These are phyloP conservation scores for Fragilariopsis cylindrus DNA, from an alignment of 108 stramenopile species.

Conservation along the genomic window DNA sequence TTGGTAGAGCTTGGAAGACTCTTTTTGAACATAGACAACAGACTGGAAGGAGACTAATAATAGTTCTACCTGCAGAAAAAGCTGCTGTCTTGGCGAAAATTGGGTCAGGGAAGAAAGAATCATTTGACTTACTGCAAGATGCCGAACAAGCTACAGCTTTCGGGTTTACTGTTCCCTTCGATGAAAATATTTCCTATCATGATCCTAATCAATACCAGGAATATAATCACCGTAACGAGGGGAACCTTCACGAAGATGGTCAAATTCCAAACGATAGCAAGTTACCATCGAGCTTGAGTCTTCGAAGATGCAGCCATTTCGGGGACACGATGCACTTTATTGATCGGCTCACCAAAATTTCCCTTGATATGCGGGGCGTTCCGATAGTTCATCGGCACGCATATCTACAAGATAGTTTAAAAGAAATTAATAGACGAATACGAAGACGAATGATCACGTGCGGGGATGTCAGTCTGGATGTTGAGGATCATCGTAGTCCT, in stretches of 20 bases:
- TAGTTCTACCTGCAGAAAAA: slow-evolving; percentile 83
- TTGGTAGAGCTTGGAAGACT: slow-evolving; percentile 85
- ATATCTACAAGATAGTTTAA: slow-evolving; percentile 50
- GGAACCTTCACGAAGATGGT: not conserved
- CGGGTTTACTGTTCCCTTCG: slow-evolving; percentile 49
- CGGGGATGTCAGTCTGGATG: slow-evolving; percentile 82
- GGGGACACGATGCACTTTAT: slow-evolving; percentile 91
- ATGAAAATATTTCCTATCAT: slow-evolving; percentile 12
- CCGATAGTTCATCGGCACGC: slow-evolving; percentile 49
- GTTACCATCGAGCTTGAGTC: slow-evolving; percentile 66
- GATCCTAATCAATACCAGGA: slow-evolving; percentile 2
- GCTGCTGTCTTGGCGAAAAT: slow-evolving; percentile 78
- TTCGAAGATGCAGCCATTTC: slow-evolving; percentile 79
- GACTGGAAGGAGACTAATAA: slow-evolving; percentile 76
- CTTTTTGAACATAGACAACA: slow-evolving; percentile 87
- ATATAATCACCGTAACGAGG: slow-evolving; percentile 16
- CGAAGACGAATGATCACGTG: slow-evolving; percentile 77
- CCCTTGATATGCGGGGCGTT: slow-evolving; percentile 66
- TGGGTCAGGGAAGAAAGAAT: slow-evolving; percentile 73
- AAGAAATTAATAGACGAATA: slow-evolving; percentile 76
- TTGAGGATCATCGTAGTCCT: slow-evolving; percentile 63
- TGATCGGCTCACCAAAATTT: slow-evolving; percentile 78
- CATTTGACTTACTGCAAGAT: slow-evolving; percentile 87
- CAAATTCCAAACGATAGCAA: not conserved
- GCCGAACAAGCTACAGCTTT: slow-evolving; percentile 86